phyloP scores from a whole-genome alignment of 257 asterid genomes.

The Penstemon barbatus region DNA sequence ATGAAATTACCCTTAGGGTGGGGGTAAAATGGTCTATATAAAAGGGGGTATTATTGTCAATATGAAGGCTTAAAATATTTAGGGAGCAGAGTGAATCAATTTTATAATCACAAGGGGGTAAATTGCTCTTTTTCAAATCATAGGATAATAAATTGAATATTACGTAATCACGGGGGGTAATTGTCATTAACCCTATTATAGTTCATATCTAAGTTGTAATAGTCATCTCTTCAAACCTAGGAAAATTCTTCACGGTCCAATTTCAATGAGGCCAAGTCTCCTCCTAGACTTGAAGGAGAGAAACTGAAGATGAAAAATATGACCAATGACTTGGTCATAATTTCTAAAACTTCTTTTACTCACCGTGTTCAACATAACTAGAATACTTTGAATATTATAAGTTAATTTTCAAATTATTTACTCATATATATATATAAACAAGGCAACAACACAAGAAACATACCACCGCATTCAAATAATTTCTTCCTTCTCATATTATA shows the following conservation, averaged over 20 bases:
- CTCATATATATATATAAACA: not conserved
- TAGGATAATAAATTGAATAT: too few relatives aligned
- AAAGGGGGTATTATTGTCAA: too few relatives aligned
- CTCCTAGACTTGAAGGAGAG: constrained; percentile 45
- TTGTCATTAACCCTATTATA: not conserved
- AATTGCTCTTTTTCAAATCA: too few relatives aligned
- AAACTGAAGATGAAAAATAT: constrained; percentile 24
- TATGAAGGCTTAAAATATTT: too few relatives aligned
- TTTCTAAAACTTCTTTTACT: constrained; percentile 42
- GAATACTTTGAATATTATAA: constrained; percentile 48
- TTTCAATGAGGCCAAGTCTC: constrained; percentile 68
- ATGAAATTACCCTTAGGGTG: too few relatives aligned
- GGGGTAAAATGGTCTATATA: too few relatives aligned
- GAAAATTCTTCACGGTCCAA: constrained; percentile 48
- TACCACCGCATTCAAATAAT: not conserved
- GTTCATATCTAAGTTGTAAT: not conserved
- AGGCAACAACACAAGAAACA: constrained; percentile 14
- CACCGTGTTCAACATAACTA: constrained; percentile 50
- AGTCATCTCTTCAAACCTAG: constrained; percentile 41
- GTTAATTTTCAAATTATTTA: constrained; percentile 16
- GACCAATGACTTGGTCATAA: constrained; percentile 39
- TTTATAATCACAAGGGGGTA: too few relatives aligned
- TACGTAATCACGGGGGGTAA: too few relatives aligned
- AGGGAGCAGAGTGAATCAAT: too few relatives aligned
- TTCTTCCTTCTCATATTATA: constrained; percentile 2